Base-by-base conservation (phyloP, 345 rosid species). In the Clausena lansium region DNA sequence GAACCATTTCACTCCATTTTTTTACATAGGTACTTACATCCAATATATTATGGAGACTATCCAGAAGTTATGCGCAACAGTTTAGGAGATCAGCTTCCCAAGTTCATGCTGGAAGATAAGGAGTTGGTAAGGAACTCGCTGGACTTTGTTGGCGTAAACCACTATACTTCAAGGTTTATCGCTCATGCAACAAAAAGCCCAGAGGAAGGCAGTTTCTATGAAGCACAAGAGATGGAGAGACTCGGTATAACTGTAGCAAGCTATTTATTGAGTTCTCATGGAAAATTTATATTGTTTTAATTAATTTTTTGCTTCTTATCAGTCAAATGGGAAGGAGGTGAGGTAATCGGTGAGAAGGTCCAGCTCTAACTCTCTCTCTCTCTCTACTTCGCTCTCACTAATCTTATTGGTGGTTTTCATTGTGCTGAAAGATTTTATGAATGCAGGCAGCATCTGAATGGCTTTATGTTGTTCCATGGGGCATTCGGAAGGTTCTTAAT, bases 401-500 rank as follows among this genome's bases (percentile, higher is more conserved):
- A 9, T 66, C 19, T 45, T 20, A 35, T 57, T 1, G n/a, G 27
- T 58, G 22, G 36, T 63, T 58, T 2, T 4, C 58, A 22, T 62
- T 77, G n/a, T 71, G 69, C 69, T 80, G 17, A 83, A 77, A 65
- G 73, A 71, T 75, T 33, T 78, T 78, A 58, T 70, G 38, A 41
- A 57, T 84, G 75, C 92, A 95, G 98, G 97, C 94, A 73, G 99
- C 99, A 71, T 95, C 98, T 5, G 93, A 89, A 63, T 95, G 98
- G 98, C 97, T 93, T 61, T 93, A 85, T 59, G 76, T 88, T 81
- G 97, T 92, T 85, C 99, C 98, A 61, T 95, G 97, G 97, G 98
- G 98, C 81, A 84, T 95, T 70, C 86, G 90, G 64, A 93, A 81
- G 88, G 87, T 84, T 74, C 88, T 95, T 58, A 93, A 87, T 81